Conservation (phyloP, 2,329 filamentous ascomycete species). For the Aspergillus hortae region DNA sequence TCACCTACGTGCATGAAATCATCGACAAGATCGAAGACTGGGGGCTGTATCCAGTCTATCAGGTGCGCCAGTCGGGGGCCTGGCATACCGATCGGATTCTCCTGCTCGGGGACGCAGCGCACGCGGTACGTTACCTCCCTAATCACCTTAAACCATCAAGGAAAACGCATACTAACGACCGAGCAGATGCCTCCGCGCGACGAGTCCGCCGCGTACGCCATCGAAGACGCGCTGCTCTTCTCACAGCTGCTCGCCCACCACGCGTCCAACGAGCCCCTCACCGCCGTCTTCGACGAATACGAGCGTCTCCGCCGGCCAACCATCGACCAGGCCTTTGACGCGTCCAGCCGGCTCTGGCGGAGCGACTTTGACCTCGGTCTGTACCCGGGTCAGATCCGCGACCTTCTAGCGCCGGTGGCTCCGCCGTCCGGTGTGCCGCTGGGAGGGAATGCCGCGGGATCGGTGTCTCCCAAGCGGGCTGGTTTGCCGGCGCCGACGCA, state of each 20-base stretch:
- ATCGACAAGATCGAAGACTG: slow-evolving; percentile 34
- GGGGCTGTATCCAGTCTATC: slow-evolving; percentile 45
- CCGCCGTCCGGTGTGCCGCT: neutral
- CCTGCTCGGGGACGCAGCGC: slow-evolving; percentile 46
- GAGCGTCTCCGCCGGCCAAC: slow-evolving; percentile 35
- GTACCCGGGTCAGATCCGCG: slow-evolving; percentile 3
- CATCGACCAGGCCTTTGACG: slow-evolving; percentile 38
- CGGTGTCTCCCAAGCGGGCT: neutral
- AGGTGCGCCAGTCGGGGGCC: slow-evolving; percentile 33
- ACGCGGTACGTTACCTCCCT: slow-evolving; percentile 36
- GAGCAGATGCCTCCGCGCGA: slow-evolving; percentile 46
- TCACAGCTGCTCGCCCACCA: slow-evolving; percentile 34
- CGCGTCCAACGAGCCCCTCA: slow-evolving; percentile 28
- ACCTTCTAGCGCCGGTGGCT: slow-evolving; percentile 1
- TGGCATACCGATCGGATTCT: slow-evolving; percentile 41
- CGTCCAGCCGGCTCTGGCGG: slow-evolving; percentile 37
- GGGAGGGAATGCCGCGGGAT: neutral
- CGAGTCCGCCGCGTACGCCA: slow-evolving; percentile 43
- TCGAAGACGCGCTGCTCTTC: slow-evolving; percentile 45
- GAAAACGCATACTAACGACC: neutral
- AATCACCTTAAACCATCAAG: neutral
- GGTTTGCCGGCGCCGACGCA: slow-evolving; percentile 3
- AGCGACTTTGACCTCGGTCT: slow-evolving; percentile 11
- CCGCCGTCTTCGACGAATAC: slow-evolving; percentile 34
- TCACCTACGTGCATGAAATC: slow-evolving; percentile 29